phyloP scores from a whole-genome alignment of 441 rosid species.

The Gossypium gossypioides region DNA sequence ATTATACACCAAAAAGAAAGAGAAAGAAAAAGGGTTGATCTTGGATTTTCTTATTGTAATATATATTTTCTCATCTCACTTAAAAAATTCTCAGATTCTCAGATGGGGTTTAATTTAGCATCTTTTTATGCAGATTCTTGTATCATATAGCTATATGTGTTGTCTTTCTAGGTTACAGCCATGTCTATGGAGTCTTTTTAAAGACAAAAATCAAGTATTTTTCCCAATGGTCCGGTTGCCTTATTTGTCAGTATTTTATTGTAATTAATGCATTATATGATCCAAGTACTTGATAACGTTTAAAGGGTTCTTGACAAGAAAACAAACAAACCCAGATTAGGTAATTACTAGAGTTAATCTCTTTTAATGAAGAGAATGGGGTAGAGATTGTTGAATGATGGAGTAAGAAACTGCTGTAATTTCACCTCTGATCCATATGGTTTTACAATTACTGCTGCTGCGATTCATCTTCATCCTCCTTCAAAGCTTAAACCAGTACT shows the following conservation, averaged over 20 bases:
- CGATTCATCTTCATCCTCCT: background rate
- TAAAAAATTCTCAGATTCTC: background rate
- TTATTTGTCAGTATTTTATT: no score
- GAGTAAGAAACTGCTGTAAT: no score
- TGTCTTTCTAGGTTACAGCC: slow-evolving; percentile 5
- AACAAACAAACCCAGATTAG: no score
- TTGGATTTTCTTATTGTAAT: background rate
- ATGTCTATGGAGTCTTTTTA: background rate
- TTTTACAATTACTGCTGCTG: background rate
- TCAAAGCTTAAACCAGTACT: background rate
- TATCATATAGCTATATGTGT: background rate
- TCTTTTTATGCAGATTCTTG: background rate
- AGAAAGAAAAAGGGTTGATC: background rate
- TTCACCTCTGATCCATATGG: no score
- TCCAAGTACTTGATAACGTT: background rate
- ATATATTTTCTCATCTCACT: background rate
- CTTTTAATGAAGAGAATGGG: no score
- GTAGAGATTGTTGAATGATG: no score
- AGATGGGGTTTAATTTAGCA: background rate
- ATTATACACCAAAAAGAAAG: background rate
- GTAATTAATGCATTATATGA: no score
- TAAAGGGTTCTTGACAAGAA: no score
- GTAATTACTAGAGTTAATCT: no score
- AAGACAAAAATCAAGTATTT: background rate
- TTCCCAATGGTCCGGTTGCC: no score